Evolutionary conservation across 345 rosid genomes (phyloP), one percentile per base, ranked within the genome.

Genomic region (Hypericum perforatum): DNA sequence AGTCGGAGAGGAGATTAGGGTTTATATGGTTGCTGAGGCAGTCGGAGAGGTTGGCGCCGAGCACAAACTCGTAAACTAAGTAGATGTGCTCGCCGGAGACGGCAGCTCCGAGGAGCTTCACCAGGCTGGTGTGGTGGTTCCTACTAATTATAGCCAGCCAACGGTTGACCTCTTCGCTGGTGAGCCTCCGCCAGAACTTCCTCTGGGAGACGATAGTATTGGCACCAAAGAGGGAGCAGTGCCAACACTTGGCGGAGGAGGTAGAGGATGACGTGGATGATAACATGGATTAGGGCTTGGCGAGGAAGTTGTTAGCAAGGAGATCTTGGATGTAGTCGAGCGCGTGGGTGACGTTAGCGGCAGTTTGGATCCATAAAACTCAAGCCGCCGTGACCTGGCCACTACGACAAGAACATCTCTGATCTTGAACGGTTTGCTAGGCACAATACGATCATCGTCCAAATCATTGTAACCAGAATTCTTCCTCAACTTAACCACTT

Each of bases 241-340:
- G 82, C 96, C 98, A 91, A 53, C 82, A 77, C 39, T n/a, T n/a
- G n/a, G n/a, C n/a, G n/a, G n/a, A n/a, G n/a, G n/a, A n/a, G n/a
- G n/a, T n/a, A n/a, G n/a, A n/a, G n/a, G n/a, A n/a, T n/a, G n/a
- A n/a, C n/a, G n/a, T n/a, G n/a, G n/a, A n/a, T n/a, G n/a, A n/a
- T n/a, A n/a, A 76, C 7, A 85, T 69, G 9, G 86, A 75, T 61
- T 63, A 45, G 43, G 80, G 79, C 56, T 75, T 66, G 39, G 85
- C 75, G 39, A 91, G 82, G 86, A 91, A 91, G 54, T 78, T 82
- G 81, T 91, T 91, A 45, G 95, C n/a, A n/a, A n/a, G n/a, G n/a
- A n/a, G n/a, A n/a, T n/a, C n/a, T n/a, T n/a, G n/a, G n/a, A n/a
- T n/a, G n/a, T n/a, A n/a, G n/a, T n/a, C n/a, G n/a, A n/a, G n/a